These are phyloP conservation scores for Phlebiopsis gigantea DNA, from an alignment of 768 basidiomycete species.

Conservation along the genomic window DNA sequence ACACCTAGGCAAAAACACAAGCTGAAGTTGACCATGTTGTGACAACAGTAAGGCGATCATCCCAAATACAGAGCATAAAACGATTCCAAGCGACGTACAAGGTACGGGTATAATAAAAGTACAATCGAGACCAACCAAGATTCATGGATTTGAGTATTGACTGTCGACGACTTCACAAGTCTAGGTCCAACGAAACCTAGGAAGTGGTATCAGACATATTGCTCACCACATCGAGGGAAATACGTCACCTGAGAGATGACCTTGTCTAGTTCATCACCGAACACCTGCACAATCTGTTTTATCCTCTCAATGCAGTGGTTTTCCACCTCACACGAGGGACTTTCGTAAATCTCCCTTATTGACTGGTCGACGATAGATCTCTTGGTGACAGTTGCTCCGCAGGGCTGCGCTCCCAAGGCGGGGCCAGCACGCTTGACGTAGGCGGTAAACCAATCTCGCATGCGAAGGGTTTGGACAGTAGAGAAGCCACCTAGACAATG, in stretches of 20 bases:
- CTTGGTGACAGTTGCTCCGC: neutral
- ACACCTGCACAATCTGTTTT: neutral
- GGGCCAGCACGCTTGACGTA: neutral
- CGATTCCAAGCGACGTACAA: too few species aligned
- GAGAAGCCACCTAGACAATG: neutral
- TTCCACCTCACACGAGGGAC: neutral
- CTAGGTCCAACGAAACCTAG: slow-evolving; percentile 5
- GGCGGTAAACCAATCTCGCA: slow-evolving; percentile 4
- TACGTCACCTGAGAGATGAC: slow-evolving; percentile 5
- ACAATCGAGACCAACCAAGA: too few species aligned
- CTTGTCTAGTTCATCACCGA: slow-evolving; percentile 3
- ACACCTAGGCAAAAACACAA: too few species aligned
- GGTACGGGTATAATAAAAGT: too few species aligned
- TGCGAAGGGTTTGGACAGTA: neutral
- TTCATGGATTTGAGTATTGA: neutral
- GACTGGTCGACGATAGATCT: neutral
- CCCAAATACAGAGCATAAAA: too few species aligned
- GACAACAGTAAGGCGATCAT: too few species aligned
- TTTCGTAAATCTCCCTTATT: neutral
- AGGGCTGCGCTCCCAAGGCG: neutral
- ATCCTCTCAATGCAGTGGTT: slow-evolving; percentile 8
- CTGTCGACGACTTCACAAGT: slow-evolving; percentile 1
- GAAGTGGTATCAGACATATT: too few species aligned
- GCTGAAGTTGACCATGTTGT: too few species aligned
- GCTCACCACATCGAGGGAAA: too few species aligned